A percentile compares a stretch with the other conserved stretches of the same genome.
Evolutionary conservation across 2,329 filamentous ascomycete species (phyloP).

Genomic region (Penicillium sp.): DNA sequence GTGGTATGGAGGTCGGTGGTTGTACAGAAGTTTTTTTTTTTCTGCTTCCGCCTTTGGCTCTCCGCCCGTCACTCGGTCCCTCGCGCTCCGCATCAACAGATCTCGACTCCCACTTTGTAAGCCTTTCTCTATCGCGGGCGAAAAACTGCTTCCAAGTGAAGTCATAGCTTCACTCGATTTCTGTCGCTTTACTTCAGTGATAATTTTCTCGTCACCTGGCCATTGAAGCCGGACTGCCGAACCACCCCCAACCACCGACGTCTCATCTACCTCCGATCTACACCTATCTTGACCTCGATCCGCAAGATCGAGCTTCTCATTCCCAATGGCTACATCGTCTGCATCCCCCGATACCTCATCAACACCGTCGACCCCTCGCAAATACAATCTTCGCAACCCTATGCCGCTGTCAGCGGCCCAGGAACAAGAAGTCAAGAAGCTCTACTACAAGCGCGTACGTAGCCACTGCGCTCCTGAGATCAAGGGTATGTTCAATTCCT

Average conservation of each 20-base stretch:
- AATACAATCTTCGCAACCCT: conserved; percentile 63
- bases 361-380: conserved; percentile 15
- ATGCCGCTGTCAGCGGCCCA: conserved; percentile 78
- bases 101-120: conserved; percentile 9
- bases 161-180: not conserved
- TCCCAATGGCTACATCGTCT: conserved; percentile 23
- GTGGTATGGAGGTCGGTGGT: conserved; percentile 10
- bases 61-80: conserved; percentile 24
- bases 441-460: conserved; percentile 78
- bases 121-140: not conserved
- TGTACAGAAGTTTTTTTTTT: conserved; percentile 25
- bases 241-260: conserved; percentile 4
- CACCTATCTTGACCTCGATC: conserved; percentile 18
- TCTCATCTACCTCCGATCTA: conserved; percentile 14
- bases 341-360: conserved; percentile 23
- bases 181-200: not conserved
- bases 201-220: not conserved
- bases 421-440: conserved; percentile 75
- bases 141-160: not conserved
- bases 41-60: conserved; percentile 22
- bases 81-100: conserved; percentile 26
- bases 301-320: conserved; percentile 14
- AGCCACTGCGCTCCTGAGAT: conserved; percentile 73
- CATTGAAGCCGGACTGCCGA: not conserved
- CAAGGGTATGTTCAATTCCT: conserved; percentile 56